Conservation (phyloP, 2,329 filamentous ascomycete species). For the Sarocladium strictum region DNA sequence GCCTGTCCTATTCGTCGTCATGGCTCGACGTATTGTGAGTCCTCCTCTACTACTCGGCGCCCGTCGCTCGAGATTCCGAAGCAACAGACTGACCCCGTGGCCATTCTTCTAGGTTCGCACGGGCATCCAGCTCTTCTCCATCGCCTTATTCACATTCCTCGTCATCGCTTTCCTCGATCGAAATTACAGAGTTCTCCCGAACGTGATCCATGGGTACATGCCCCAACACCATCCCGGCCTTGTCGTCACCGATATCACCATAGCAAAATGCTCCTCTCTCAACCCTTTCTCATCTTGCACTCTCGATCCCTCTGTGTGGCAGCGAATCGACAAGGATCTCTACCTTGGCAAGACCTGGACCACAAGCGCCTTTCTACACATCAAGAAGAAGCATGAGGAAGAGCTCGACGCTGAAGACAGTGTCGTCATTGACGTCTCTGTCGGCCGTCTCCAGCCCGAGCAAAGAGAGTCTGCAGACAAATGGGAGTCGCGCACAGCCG, state of each 20-base stretch:
- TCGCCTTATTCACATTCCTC: constrained; percentile 61
- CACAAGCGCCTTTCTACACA: constrained; percentile 71
- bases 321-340: constrained; percentile 82
- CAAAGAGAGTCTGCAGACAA: constrained; percentile 37
- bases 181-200: constrained; percentile 80
- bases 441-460: constrained; percentile 66
- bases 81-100: not conserved
- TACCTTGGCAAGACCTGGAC: constrained; percentile 72
- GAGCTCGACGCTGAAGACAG: constrained; percentile 69
- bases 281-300: constrained; percentile 72
- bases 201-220: constrained; percentile 79
- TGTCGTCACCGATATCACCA: constrained; percentile 78
- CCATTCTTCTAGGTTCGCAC: constrained; percentile 49
- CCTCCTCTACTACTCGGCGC: not conserved
- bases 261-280: constrained; percentile 68
- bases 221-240: constrained; percentile 79
- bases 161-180: constrained; percentile 79
- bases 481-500: constrained; percentile 74
- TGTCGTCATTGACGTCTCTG: constrained; percentile 72
- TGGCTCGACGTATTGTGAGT: constrained; percentile 23
- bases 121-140: constrained; percentile 65
- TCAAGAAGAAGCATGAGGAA: constrained; percentile 80
- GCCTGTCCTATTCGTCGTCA: not conserved
- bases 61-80: not conserved
- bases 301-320: constrained; percentile 67